Base-by-base conservation (phyloP, 495 filamentous ascomycete genomes). In the Astrothelium macrocarpum region DNA sequence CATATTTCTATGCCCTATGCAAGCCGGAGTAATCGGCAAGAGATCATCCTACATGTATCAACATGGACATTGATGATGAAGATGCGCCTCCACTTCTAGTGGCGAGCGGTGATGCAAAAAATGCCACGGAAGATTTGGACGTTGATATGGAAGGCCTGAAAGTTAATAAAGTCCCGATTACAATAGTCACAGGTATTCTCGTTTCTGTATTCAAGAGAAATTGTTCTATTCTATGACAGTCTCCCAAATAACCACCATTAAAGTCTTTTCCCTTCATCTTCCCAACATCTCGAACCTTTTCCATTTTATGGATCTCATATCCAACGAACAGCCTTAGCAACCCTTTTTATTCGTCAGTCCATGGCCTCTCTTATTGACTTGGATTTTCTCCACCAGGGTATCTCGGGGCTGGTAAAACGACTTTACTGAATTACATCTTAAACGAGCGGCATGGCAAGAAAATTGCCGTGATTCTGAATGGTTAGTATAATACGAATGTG, bases 391-490 rank as follows among this genome's bases (percentile, higher is more conserved):
- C 1, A 10, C n/a, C 46, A 87, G 85, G 85, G 9, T 98, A 97
- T 68, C 83, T 98, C 20, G 94, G 94, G 32, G 89, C 94, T 28
- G 94, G 94, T 23, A 98, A 98, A 74, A 97, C 93, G 0, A 97
- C 95, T 0, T 78, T 98, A 7, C 78, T 98, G 53, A 98, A 98
- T 71, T 95, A 97, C 73, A 97, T 98, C 49, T 79, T 98, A 39
- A 91, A 85, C 25, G 91, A 91, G 65, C 85, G 90, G 61, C 94
- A 97, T 82, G 93, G 92, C 71, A 97, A 97, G 80, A 94, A 87
- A 73, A 91, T 98, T 72, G 94, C 94, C 11, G 94, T 98, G 29
- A 98, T 98, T 64, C 84, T 97, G 77, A 98, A 98, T 74, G 93
- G 90, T 68, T 61, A 2, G 45, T 5, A 56, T 16, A 25, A 26